Conservation (phyloP, 164 flowering plant species). For the Sedum album region DNA sequence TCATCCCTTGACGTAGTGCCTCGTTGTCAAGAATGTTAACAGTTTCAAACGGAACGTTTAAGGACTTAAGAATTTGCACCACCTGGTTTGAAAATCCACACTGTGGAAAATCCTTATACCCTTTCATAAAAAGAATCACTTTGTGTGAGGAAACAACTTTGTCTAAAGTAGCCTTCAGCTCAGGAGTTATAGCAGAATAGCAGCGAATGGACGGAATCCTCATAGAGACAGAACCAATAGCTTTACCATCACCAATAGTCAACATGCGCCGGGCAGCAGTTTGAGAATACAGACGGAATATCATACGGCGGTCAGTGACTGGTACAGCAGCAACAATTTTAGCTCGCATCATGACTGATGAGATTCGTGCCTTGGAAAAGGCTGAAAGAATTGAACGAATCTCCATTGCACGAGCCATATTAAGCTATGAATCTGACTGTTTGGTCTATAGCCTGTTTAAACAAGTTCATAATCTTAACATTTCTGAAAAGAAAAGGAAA, state of each 20-base stretch:
- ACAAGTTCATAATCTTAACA: too few relatives aligned
- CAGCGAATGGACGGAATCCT: background rate
- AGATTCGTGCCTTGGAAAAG: background rate
- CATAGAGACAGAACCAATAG: background rate
- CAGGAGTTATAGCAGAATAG: constrained; percentile 49
- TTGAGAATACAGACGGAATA: background rate
- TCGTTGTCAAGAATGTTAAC: constrained; percentile 90
- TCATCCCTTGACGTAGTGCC: constrained; percentile 65
- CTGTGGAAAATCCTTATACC: constrained; percentile 81
- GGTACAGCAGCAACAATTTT: background rate
- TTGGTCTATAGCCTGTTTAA: too few relatives aligned
- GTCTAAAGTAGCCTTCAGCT: constrained; percentile 63
- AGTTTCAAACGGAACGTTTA: too few relatives aligned
- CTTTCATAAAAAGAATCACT: constrained; percentile 87
- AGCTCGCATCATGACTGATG: background rate
- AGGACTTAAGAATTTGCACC: constrained; percentile 77
- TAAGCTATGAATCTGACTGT: background rate
- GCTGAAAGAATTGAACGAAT: background rate
- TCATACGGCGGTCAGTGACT: background rate
- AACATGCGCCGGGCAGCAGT: background rate
- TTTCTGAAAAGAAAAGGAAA: too few relatives aligned
- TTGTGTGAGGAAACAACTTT: too few relatives aligned
- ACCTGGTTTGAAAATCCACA: constrained; percentile 91
- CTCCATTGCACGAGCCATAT: background rate
- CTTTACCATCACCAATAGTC: background rate